phyloP scores from a whole-genome alignment of 2,329 filamentous ascomycete species.

The Colletotrichum euphorbiae region DNA sequence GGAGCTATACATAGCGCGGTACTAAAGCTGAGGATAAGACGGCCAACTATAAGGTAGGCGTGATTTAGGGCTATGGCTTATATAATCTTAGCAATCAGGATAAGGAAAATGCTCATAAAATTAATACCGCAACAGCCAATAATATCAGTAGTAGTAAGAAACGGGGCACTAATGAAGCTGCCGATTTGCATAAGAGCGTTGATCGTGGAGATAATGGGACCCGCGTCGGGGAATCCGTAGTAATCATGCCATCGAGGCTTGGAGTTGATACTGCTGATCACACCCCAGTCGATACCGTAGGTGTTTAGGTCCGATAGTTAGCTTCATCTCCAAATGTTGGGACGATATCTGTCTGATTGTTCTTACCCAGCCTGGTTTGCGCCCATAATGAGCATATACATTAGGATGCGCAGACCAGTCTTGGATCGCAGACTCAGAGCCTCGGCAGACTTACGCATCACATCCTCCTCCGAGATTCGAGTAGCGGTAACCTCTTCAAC shows the following conservation, averaged over 20 bases:
- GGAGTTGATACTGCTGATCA: conserved; percentile 60
- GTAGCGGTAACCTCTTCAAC: conserved; percentile 58
- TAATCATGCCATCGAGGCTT: conserved; percentile 56
- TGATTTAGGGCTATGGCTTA: conserved; percentile 53
- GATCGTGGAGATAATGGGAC: conserved; percentile 55
- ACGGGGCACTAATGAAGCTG: conserved; percentile 59
- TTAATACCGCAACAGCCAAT: conserved; percentile 63
- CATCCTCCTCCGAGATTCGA: conserved; percentile 60
- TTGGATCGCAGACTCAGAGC: conserved; percentile 54
- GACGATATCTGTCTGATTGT: no score
- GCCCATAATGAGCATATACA: conserved; percentile 59
- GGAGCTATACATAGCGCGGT: conserved; percentile 46
- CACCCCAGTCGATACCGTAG: conserved; percentile 62
- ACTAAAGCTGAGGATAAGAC: conserved; percentile 68
- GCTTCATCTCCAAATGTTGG: not conserved
- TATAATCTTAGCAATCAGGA: conserved; percentile 56
- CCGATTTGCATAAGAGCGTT: conserved; percentile 62
- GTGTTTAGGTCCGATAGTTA: not conserved
- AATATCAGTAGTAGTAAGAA: conserved; percentile 61
- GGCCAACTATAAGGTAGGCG: conserved; percentile 58
- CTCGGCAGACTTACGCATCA: conserved; percentile 55
- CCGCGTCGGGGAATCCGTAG: conserved; percentile 55
- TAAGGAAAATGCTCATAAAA: conserved; percentile 57
- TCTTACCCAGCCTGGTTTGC: conserved; percentile 57
- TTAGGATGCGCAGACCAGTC: conserved; percentile 54